phyloP scores from a whole-genome alignment of 1,139 yeast genomes.

The Protomyces macrosporus region DNA sequence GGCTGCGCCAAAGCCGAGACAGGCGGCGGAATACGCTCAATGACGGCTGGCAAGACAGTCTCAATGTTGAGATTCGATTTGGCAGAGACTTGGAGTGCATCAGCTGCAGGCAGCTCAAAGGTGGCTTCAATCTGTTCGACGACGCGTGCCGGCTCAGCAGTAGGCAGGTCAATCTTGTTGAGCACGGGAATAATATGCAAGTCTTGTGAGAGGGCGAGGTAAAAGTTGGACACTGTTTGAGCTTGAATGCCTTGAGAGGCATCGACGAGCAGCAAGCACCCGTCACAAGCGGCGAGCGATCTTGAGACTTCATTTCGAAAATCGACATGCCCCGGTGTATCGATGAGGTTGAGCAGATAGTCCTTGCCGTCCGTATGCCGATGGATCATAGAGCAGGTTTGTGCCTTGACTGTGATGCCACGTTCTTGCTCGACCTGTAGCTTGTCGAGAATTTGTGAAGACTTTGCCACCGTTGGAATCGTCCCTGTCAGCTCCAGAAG shows the following conservation, averaged over 20 bases:
- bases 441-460: conserved; percentile 79
- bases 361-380: conserved; percentile 58
- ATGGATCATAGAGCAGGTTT: conserved; percentile 90
- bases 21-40: conserved; percentile 73
- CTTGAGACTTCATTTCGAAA: conserved; percentile 89
- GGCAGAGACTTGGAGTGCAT: conserved; percentile 83
- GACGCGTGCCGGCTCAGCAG: conserved; percentile 76
- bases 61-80: conserved; percentile 82
- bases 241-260: conserved; percentile 97
- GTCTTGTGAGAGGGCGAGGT: conserved; percentile 80
- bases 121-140: conserved; percentile 77
- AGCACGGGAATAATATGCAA: conserved; percentile 80
- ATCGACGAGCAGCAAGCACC: conserved; percentile 83
- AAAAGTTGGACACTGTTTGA: conserved; percentile 93
- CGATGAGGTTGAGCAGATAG: conserved; percentile 81
- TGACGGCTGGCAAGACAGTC: conserved; percentile 67
- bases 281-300: conserved; percentile 93
- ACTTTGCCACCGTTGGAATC: conserved; percentile 65
- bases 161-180: conserved; percentile 84
- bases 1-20: conserved; percentile 53
- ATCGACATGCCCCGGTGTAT: conserved; percentile 98
- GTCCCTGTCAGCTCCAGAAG: conserved; percentile 84
- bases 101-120: conserved; percentile 70
- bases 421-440: conserved; percentile 91
- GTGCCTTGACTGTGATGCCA: conserved; percentile 96